Evolutionary conservation across 2,329 filamentous ascomycete genomes (phyloP), one percentile per base, ranked within the genome.

Genomic region (Neocatenulostroma microsporum): DNA sequence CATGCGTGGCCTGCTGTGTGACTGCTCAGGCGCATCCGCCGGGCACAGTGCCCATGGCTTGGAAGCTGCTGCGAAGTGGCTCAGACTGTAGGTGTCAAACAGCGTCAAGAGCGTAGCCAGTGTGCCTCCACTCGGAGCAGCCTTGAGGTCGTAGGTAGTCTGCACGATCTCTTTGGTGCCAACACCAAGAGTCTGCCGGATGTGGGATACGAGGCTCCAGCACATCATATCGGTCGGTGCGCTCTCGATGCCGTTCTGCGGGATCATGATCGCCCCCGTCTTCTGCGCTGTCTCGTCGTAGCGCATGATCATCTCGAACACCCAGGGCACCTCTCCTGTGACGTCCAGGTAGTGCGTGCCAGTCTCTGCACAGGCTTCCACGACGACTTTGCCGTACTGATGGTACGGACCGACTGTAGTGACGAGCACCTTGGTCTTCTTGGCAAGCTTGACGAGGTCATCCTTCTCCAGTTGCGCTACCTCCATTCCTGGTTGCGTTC

Each of bases 321-420:
- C 66, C 77, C 78, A 82, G 2, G 75, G 74, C 1, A 72, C 68
- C 54, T 82, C 78, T 31, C 78, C 78, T 4, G 78, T 80, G 31
- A 70, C 73, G 54, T 82, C 79, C 37, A 82, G 58, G 50, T 82
- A 82, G 55, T 82, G 78, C 3, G 79, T 82, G 5, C 79, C 78
- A 45, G 69, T 72, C 35, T 70, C 64, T 3, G 74, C 77, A 51
- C 78, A 82, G 5, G 78, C 78, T 47, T 77, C 73, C 7, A 83
- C 68, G 3, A 80, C 74, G 1, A 73, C 72, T 21, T 72, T 72
- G n/a, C 78, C 78, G 55, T 80, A 78, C 36, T 72, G 61, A 61
- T 75, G 69, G 54, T 77, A 83, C 1, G 77, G 77, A 2, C 78
- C 78, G 19, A 81, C 67, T 10, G 72, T 74, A 31, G 73, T 78